Evolutionary conservation across 176 grass and related monocot species (phyloP).

Genomic region (Oryza officinalis): DNA sequence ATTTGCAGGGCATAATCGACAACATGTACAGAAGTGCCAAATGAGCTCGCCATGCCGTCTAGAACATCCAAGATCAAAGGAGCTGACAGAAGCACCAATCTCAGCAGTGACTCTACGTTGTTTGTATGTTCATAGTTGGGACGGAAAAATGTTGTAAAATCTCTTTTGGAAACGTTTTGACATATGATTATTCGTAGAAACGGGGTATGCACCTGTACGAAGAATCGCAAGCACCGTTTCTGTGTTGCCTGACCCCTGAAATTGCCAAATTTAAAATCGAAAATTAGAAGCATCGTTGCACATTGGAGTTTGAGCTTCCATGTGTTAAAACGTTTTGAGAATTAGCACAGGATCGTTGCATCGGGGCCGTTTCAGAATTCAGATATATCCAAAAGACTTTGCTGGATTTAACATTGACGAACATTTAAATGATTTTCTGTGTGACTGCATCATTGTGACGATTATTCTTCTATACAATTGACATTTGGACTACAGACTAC

Average conservation of each 20-base stretch:
- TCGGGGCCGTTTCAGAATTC: neutral
- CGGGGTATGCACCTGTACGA: neutral
- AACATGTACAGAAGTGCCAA: conserved; percentile 64
- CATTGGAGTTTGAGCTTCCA: neutral
- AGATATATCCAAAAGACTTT: neutral
- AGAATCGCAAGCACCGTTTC: neutral
- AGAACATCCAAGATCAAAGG: conserved; percentile 6
- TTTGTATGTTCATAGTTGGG: conserved; percentile 37
- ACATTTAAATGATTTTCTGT: neutral
- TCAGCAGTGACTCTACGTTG: neutral
- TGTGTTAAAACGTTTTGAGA: neutral
- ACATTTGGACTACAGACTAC: neutral
- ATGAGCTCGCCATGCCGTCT: conserved; percentile 20
- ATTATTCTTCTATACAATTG: neutral
- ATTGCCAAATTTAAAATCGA: neutral
- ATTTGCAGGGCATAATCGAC: conserved; percentile 61
- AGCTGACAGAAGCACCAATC: conserved; percentile 11
- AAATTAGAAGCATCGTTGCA: neutral
- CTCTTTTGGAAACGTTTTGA: neutral
- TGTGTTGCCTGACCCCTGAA: conserved; percentile 17
- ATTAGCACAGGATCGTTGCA: neutral
- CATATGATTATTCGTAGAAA: conserved; percentile 8
- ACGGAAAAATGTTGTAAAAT: conserved; percentile 3
- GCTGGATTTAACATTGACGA: neutral
- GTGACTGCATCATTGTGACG: neutral